Evolutionary conservation across 495 filamentous ascomycete species (phyloP), one percentile per base, ranked within the genome.

Genomic region (Achaetomiella virescens): DNA sequence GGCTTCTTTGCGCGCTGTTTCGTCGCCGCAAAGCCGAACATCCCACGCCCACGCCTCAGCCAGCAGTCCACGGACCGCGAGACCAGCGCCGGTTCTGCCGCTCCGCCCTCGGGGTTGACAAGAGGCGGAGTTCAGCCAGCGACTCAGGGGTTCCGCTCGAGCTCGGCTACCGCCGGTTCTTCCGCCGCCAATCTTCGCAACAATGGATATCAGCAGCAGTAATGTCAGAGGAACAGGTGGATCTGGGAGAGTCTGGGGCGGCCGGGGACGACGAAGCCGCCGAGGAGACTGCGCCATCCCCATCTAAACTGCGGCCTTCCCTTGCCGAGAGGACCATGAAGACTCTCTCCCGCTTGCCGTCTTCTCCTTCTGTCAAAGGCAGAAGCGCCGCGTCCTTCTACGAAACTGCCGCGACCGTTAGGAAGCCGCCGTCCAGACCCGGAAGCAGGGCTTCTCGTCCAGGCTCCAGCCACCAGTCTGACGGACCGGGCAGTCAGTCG

Each of bases 291-390:
- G 48, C 25, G 35, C 33, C 29, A 36, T 62, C 27, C 22, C 61
- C 58, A 47, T 67, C 52, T 27, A 72, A 65, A 37, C 67, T 63
- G 18, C 65, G 59, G 12, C 71, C 65, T 3, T 75, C 75, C 0
- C 70, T 78, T 9, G 56, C 70, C 7, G 76, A 79, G 47, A 68
- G 76, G 52, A 79, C 76, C 9, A 72, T 79, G 10, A 74, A 79
- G 59, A 78, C 76, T 0, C 59, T 79, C 15, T 62, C 74, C 11
- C 71, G 74, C 22, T 24, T 79, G 17, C 75, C 76, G 8, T 76
- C 74, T 0, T 78, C 76, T 14, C 76, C 76, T 3, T 73, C 73
- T 3, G 57, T 73, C 2, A 75, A 71, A 21, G 67, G 69, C 8
- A 67, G 64, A 58, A 60, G 54, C 51, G 65, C 54, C 33, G 59